Evolutionary conservation across 106 monocot species (phyloP).

Genomic region (Ottelia alismoides): DNA sequence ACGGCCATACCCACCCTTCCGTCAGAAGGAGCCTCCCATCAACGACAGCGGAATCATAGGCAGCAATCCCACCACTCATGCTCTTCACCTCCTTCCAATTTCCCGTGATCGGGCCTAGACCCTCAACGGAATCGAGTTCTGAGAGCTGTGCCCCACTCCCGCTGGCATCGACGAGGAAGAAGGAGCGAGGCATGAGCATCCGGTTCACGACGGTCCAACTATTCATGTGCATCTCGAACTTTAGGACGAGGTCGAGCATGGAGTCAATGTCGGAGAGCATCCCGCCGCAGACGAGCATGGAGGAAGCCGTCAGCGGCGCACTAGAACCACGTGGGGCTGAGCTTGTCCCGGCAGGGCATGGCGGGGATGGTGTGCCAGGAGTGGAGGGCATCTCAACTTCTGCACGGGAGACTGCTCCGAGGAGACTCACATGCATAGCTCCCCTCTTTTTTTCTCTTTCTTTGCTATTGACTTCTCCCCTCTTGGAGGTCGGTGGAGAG

Average conservation of each 20-base stretch:
- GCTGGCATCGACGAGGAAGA: slow-evolving; percentile 58
- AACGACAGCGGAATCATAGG: slow-evolving; percentile 64
- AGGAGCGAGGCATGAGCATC: slow-evolving; percentile 55
- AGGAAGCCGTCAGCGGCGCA: slow-evolving; percentile 29
- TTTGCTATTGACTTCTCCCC: too few relatives aligned
- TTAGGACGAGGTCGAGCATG: slow-evolving; percentile 59
- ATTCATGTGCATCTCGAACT: slow-evolving; percentile 47
- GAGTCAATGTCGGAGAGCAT: slow-evolving; percentile 50
- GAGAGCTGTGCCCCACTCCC: slow-evolving; percentile 51
- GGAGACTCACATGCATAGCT: slow-evolving; percentile 59
- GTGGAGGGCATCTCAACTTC: slow-evolving; percentile 62
- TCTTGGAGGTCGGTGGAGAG: too few relatives aligned
- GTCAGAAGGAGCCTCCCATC: slow-evolving; percentile 55
- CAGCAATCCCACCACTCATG: slow-evolving; percentile 48
- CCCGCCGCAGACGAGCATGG: slow-evolving; percentile 57
- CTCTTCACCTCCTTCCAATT: slow-evolving; percentile 35
- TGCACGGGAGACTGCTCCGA: slow-evolving; percentile 59
- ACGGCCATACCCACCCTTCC: slow-evolving; percentile 79
- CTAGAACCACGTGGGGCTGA: slow-evolving; percentile 48
- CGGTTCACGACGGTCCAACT: slow-evolving; percentile 42
- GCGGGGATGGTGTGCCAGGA: slow-evolving; percentile 69
- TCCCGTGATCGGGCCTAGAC: slow-evolving; percentile 30
- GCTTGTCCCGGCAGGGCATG: slow-evolving; percentile 52
- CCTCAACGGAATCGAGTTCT: slow-evolving; percentile 64
- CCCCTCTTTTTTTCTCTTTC: too few relatives aligned